Evolutionary conservation across 768 basidiomycete species (phyloP).

Genomic region (Kwoniella mangroviensis): DNA sequence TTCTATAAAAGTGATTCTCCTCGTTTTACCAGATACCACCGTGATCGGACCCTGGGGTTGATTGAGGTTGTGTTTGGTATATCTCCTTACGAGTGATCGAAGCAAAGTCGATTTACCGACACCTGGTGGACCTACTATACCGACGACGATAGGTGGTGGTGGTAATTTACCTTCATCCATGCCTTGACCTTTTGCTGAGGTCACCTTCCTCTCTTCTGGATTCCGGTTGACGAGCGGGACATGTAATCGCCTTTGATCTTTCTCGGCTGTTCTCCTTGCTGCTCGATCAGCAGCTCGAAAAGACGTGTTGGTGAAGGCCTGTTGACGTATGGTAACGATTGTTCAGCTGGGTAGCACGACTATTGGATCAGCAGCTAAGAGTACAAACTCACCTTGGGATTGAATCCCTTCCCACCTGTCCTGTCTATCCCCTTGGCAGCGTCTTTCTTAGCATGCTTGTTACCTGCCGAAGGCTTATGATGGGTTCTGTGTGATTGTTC

Average conservation of each 20-base stretch:
- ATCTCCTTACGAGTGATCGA: constrained; percentile 85
- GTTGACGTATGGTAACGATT: not conserved
- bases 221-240: constrained; percentile 95
- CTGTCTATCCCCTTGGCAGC: constrained; percentile 67
- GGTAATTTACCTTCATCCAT: constrained; percentile 67
- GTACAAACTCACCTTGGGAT: constrained; percentile 75
- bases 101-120: constrained; percentile 93
- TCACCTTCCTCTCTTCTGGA: constrained; percentile 63
- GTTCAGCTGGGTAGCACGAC: not conserved
- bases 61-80: constrained; percentile 88
- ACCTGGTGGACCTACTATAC: constrained; percentile 93
- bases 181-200: constrained; percentile 53
- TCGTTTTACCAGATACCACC: constrained; percentile 88
- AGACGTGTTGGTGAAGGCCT: constrained; percentile 92
- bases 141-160: constrained; percentile 91
- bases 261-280: constrained; percentile 86
- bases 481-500: constrained; percentile 82
- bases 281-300: constrained; percentile 86
- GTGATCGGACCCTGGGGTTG: constrained; percentile 93
- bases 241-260: constrained; percentile 91
- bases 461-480: constrained; percentile 71
- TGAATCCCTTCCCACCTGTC: constrained; percentile 76
- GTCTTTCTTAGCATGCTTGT: constrained; percentile 76
- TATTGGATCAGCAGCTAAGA: not conserved
- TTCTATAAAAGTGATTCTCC: constrained; percentile 92